These are phyloP conservation scores for Phoma sp. DNA, from an alignment of 2,329 filamentous ascomycete genomes.

Conservation along the genomic window DNA sequence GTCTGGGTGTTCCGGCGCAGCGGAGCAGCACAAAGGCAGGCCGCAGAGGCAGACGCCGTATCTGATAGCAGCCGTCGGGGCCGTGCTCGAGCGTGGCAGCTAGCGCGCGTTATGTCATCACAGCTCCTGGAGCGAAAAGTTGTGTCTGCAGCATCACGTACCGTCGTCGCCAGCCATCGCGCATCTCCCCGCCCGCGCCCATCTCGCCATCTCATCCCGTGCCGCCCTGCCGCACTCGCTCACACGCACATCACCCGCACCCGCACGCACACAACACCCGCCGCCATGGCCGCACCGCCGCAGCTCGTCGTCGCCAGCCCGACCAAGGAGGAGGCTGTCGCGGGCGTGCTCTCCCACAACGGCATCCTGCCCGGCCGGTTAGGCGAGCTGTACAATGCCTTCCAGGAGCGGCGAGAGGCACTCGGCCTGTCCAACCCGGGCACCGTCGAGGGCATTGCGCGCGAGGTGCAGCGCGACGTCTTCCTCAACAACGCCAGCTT, in stretches of 20 bases:
- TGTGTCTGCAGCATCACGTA: conserved; percentile 22
- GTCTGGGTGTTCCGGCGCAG: conserved; percentile 3
- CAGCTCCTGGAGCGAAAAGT: conserved; percentile 37
- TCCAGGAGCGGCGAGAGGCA: conserved; percentile 84
- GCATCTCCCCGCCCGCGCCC: conserved; percentile 20
- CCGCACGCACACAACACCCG: conserved; percentile 6
- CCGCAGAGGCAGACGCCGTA: conserved; percentile 23
- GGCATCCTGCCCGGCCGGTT: conserved; percentile 73
- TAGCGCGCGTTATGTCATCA: conserved; percentile 39
- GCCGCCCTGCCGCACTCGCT: conserved; percentile 16
- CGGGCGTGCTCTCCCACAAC: conserved; percentile 75
- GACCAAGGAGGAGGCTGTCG: conserved; percentile 43
- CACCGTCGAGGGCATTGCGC: conserved; percentile 85
- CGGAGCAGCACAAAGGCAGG: conserved; percentile 19
- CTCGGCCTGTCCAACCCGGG: conserved; percentile 92
- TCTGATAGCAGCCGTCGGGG: conserved; percentile 14
- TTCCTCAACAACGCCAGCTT: conserved; percentile 97
- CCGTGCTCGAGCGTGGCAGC: conserved; percentile 13
- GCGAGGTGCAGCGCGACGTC: conserved; percentile 95
- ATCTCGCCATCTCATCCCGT: conserved; percentile 27
- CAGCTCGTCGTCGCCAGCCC: conserved; percentile 41
- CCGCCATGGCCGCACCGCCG: conserved; percentile 28
- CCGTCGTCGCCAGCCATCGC: conserved; percentile 30
- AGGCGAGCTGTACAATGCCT: conserved; percentile 79
- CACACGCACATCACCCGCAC: conserved; percentile 7